Base-by-base conservation (phyloP, 2,329 filamentous ascomycete species). In the Podosphaera fusca region DNA sequence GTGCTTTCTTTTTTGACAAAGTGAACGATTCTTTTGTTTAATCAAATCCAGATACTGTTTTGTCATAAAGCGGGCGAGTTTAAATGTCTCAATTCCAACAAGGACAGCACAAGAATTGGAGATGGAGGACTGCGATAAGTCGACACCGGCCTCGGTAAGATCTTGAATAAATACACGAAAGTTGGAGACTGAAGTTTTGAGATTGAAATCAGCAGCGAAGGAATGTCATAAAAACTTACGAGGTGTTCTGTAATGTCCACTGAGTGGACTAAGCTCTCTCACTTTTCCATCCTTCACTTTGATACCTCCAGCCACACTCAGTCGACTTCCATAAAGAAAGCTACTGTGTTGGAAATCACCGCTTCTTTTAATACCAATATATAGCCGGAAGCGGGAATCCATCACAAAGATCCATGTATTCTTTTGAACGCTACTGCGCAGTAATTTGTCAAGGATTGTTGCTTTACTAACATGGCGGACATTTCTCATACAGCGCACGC, bases 391-490 rank as follows among this genome's bases (percentile, higher is more conserved):
- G 0, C 79, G 83, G 0, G 86, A 90, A 69, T 95, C 88, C 31
- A 85, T 84, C 6, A 89, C 88, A 64, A 94, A 95, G 61, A 95
- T 94, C 89, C 89, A 95, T 3, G 85, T 92, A 65, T 90, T 89
- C 60, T 87, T 87, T 68, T 82, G 85, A 45, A 88, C 84, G 0
- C 84, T 82, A 61, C 86, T 84, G 59, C 85, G 79, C 14, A 92
- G 74, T 4, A 94, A 73, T 61, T 85, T 84, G 68, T 92, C 87
- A 67, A 90, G 78, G 2, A 94, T 75, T 0, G 83, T 82, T 0
- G 82, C 79, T 1, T 84, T 79, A 4, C 79, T 85, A 2, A 88
- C 73, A 64, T 87, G 80, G 53, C 76, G 78, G 57, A 83, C 66
- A 60, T 81, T 84, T 46, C 75, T 73, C 14, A 77, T 61, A 0